Evolutionary conservation across 768 basidiomycete species (phyloP), one percentile per base, ranked within the genome.

Genomic region (Suillus ampliporus): DNA sequence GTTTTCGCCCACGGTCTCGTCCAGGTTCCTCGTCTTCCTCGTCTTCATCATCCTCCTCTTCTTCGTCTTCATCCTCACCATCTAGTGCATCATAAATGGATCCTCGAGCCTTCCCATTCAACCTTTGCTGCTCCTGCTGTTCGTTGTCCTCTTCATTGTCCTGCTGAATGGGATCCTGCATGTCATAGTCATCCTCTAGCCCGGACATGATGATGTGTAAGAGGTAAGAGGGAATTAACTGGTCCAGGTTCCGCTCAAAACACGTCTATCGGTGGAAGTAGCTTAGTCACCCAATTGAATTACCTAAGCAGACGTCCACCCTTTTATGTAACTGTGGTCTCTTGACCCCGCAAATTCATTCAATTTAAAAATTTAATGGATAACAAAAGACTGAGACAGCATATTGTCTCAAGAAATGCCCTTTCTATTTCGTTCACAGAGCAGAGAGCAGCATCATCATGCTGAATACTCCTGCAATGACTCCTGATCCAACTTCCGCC

Each of bases 1-100:
- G 83, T 74, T 89, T 89, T 69, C 78, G 84, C 43, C 81, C 81
- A 56, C 80, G 76, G 63, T 81, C 78, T 66, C 80, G 68, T 31
- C 86, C 79, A 62, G 78, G 62, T 57, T 85, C 86, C 2, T 87
- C 86, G 2, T 84, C 85, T 0, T 85, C 85, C 0, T 86, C 85
- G 0, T 86, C 84, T 0, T 86, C 85, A 0, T 84, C 82, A 0
- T 84, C 86, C 0, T 86, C 89, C 0, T 79, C 76, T 17, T 80
- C 79, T 7, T 76, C 80, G n/a, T 80, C 80, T 8, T 77, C 76
- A 4, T 76, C 82, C 1, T 79, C 76, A 9, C 75, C 76, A 13
- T 79, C 79, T 50, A 81, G 64, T 40, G 76, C 69, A 23, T 77
- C 75, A 13, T 79, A 77, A 23, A 74, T 77, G 11, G 77, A 68